These are phyloP conservation scores for Russula sp. DNA, from an alignment of 768 basidiomycete species.

Conservation along the genomic window DNA sequence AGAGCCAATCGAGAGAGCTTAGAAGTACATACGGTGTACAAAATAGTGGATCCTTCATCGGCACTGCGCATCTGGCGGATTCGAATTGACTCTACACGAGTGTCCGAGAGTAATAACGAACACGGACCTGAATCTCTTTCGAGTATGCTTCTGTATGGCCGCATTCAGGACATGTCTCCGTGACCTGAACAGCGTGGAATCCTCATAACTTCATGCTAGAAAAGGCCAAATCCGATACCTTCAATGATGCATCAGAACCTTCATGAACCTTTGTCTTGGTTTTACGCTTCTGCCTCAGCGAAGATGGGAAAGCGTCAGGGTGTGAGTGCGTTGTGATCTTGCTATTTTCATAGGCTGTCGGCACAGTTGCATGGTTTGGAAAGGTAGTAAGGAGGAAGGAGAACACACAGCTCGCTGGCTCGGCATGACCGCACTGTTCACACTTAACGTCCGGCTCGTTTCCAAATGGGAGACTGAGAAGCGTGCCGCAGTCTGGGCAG, in stretches of 20 bases:
- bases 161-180: constrained; percentile 86
- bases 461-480: constrained; percentile 75
- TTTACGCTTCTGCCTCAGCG: constrained; percentile 79
- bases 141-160: constrained; percentile 82
- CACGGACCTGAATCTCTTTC: constrained; percentile 76
- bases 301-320: constrained; percentile 91
- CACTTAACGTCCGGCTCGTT: constrained; percentile 72
- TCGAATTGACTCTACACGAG: background rate
- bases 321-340: constrained; percentile 87
- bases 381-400: background rate
- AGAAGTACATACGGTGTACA: constrained; percentile 74
- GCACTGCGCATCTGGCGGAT: constrained; percentile 69
- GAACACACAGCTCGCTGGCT: constrained; percentile 82
- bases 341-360: constrained; percentile 83
- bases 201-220: background rate
- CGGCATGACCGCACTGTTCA: constrained; percentile 82
- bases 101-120: background rate
- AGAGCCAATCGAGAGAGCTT: constrained; percentile 2
- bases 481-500: constrained; percentile 88
- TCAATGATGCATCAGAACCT: constrained; percentile 55
- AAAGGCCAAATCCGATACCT: constrained; percentile 36
- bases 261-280: constrained; percentile 81
- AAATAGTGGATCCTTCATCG: constrained; percentile 91
- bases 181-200: constrained; percentile 47
- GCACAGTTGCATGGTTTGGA: background rate